These are phyloP conservation scores for Candida boidinii DNA, from an alignment of 805 yeast genomes.

Conservation along the genomic window DNA sequence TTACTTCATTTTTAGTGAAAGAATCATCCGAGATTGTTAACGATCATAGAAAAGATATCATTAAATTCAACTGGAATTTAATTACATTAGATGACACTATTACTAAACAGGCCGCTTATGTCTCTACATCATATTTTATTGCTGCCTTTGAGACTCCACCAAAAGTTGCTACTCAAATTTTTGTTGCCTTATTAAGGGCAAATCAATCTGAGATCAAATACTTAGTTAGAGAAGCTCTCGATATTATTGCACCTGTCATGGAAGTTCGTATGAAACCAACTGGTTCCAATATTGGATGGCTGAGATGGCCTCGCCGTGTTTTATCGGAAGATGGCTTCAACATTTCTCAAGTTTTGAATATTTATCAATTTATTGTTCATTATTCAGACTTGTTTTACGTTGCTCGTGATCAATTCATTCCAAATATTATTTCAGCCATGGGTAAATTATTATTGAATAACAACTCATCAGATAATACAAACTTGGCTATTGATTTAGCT, in stretches of 20 bases:
- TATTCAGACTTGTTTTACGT: slow-evolving; percentile 79
- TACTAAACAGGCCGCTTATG: slow-evolving; percentile 88
- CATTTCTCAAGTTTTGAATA: slow-evolving; percentile 76
- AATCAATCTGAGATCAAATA: slow-evolving; percentile 79
- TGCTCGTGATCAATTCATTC: slow-evolving; percentile 82
- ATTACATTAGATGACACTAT: slow-evolving; percentile 82
- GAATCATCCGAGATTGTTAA: slow-evolving; percentile 53
- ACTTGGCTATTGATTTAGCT: slow-evolving; percentile 81
- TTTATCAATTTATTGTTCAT: slow-evolving; percentile 81
- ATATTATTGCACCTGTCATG: slow-evolving; percentile 81
- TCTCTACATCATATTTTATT: slow-evolving; percentile 79
- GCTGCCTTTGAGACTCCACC: slow-evolving; percentile 83
- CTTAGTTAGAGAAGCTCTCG: slow-evolving; percentile 81
- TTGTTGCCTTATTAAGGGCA: slow-evolving; percentile 79
- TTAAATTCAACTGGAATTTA: slow-evolving; percentile 91
- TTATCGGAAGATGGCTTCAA: slow-evolving; percentile 84
- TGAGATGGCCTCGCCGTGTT: slow-evolving; percentile 91
- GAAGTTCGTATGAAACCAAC: slow-evolving; percentile 50
- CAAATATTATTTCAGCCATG: slow-evolving; percentile 86
- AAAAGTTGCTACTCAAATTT: slow-evolving; percentile 82
- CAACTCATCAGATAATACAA: slow-evolving; percentile 72
- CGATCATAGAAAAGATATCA: slow-evolving; percentile 70
- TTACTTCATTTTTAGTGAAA: slow-evolving; percentile 69
- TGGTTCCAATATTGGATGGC: slow-evolving; percentile 61
- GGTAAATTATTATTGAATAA: slow-evolving; percentile 77